phyloP scores from a whole-genome alignment of 2,329 filamentous ascomycete genomes.

The Aschersonia sp. region DNA sequence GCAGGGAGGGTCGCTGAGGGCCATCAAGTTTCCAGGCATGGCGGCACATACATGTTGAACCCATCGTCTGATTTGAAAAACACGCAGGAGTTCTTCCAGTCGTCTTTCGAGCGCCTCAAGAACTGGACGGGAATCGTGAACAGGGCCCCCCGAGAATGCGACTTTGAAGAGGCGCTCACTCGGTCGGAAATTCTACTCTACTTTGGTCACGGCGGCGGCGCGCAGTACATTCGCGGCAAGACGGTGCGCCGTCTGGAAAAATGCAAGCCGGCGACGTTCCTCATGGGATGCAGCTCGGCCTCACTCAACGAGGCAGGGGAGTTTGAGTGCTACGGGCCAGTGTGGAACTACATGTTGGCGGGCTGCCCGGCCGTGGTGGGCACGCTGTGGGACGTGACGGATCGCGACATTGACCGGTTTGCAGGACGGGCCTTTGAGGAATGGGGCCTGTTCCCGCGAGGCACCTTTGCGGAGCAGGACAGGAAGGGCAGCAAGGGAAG shows the following conservation, averaged over 20 bases:
- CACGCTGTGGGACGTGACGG: slow-evolving; percentile 95
- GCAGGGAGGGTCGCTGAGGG: slow-evolving; percentile 18
- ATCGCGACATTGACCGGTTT: slow-evolving; percentile 92
- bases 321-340: slow-evolving; percentile 82
- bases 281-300: slow-evolving; percentile 91
- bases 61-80: slow-evolving; percentile 69
- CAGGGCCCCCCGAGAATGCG: slow-evolving; percentile 57
- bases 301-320: slow-evolving; percentile 64
- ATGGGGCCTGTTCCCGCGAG: slow-evolving; percentile 60
- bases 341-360: slow-evolving; percentile 82
- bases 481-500: slow-evolving; percentile 6
- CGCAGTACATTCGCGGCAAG: slow-evolving; percentile 81
- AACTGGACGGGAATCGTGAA: slow-evolving; percentile 58
- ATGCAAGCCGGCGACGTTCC: slow-evolving; percentile 63
- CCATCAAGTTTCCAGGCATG: slow-evolving; percentile 37
- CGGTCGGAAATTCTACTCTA: slow-evolving; percentile 67
- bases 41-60: slow-evolving; percentile 74
- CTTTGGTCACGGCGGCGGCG: slow-evolving; percentile 90
- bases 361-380: slow-evolving; percentile 78
- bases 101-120: slow-evolving; percentile 47
- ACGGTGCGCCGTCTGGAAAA: slow-evolving; percentile 65
- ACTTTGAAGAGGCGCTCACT: slow-evolving; percentile 57
- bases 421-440: slow-evolving; percentile 64
- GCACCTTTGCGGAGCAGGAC: slow-evolving; percentile 24
- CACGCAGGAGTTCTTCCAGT: slow-evolving; percentile 63